Conservation (phyloP, 2,329 filamentous ascomycete species). For the Botryotinia narcissicola region DNA sequence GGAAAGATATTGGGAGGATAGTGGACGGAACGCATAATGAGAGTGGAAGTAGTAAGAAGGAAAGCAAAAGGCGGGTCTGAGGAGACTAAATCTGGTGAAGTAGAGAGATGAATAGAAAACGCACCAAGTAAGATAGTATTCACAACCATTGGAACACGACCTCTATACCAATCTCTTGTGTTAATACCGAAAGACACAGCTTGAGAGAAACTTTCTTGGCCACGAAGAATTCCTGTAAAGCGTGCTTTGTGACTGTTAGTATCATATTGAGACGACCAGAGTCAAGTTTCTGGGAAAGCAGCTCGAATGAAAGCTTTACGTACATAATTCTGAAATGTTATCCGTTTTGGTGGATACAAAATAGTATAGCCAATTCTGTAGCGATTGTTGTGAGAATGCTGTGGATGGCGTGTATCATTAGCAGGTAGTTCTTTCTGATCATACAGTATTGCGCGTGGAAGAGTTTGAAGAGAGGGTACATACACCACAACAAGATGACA, state of each 20-base stretch:
- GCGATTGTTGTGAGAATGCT: neutral
- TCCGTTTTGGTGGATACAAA: constrained; percentile 20
- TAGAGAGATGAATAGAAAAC: neutral
- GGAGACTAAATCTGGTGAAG: neutral
- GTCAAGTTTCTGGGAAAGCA: neutral
- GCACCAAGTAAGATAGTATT: constrained; percentile 31
- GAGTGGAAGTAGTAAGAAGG: neutral
- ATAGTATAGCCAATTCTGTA: constrained; percentile 12
- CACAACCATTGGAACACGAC: constrained; percentile 43
- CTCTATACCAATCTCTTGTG: constrained; percentile 44
- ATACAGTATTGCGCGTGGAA: neutral
- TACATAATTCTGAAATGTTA: constrained; percentile 11
- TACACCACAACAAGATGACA: constrained; percentile 59
- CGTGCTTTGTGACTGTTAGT: constrained; percentile 27
- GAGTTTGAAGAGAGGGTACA: neutral
- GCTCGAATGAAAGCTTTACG: neutral
- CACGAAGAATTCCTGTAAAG: constrained; percentile 44
- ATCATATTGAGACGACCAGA: too few relatives aligned
- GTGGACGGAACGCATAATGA: neutral
- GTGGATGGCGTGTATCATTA: neutral
- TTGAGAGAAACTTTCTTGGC: constrained; percentile 47
- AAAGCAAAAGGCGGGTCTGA: neutral
- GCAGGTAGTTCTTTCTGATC: neutral
- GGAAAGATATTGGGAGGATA: too few relatives aligned
- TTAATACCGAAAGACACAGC: constrained; percentile 46